Base-by-base conservation (phyloP, 257 asterid genomes). In the Lavandula angustifolia region DNA sequence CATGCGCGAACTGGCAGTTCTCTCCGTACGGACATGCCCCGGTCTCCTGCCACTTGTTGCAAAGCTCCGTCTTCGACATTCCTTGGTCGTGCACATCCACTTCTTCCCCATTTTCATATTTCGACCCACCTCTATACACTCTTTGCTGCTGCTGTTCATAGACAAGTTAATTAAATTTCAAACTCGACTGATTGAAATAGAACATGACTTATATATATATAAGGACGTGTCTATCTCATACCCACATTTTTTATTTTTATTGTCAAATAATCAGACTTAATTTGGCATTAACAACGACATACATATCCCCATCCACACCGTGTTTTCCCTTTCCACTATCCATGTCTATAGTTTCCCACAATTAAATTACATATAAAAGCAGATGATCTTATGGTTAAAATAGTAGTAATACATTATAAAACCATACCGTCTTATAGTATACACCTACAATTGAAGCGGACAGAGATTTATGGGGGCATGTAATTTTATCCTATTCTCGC, bases 41-140 rank as follows among this genome's bases (percentile, higher is more conserved):
- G 2, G 90, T 82, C 75, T 86, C 90, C 77, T 88, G 87, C 96
- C 92, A 88, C 69, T 86, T 88, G 87, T 88, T 86, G 81, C 96
- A 88, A 22, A 88, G 80, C 87, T 88, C 96, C 1, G 95, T 88
- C 66, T 88, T 88, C 46, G 73, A 22, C 87, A 81, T 88, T 27
- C 95, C 96, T 66, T 88, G 95, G 73, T 86, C 78, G 87, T 73
- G 86, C 57, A 82, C 96, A 35, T 88, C 92, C 11, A 86, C 62
- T 68, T 84, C 89, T 34, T 75, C 29, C 9, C 83, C 83, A 16
- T 81, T 79, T 72, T 82, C 89, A 71, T 52, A 79, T 64, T 78
- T 79, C 4, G 76, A 65, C 50, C 87, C 85, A 17, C 87, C 85
- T 11, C 84, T 78, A 47, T 50, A 72, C 72, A 82, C 85, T 64